Evolutionary conservation across 768 basidiomycete species (phyloP).

Genomic region (Kwoniella mangroviensis): DNA sequence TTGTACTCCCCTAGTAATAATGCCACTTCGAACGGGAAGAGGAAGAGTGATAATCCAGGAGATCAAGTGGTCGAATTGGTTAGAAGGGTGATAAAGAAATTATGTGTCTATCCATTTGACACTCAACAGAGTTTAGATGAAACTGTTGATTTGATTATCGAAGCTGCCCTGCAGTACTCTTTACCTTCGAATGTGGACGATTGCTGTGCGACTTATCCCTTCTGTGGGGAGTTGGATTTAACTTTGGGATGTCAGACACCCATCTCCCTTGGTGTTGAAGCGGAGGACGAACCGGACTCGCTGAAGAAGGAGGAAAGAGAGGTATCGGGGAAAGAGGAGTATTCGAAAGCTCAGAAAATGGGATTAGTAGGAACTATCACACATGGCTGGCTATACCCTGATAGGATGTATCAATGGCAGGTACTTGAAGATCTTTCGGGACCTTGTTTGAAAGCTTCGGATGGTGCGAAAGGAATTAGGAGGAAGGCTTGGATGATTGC

Average conservation of each 20-base stretch:
- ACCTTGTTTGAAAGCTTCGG: slow-evolving; percentile 30
- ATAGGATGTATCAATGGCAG: slow-evolving; percentile 44
- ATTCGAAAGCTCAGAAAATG: slow-evolving; percentile 32
- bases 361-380: slow-evolving; percentile 35
- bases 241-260: slow-evolving; percentile 25
- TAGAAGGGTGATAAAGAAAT: slow-evolving; percentile 39
- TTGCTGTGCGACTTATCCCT: slow-evolving; percentile 42
- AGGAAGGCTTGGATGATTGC: slow-evolving; percentile 41
- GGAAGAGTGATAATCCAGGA: slow-evolving; percentile 31
- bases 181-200: slow-evolving; percentile 35
- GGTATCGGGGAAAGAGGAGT: slow-evolving; percentile 18
- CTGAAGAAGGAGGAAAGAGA: slow-evolving; percentile 2
- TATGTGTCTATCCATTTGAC: slow-evolving; percentile 38
- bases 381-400: slow-evolving; percentile 45
- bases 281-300: neutral
- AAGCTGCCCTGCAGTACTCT: slow-evolving; percentile 53
- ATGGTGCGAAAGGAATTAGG: slow-evolving; percentile 35
- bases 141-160: slow-evolving; percentile 51
- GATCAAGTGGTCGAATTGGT: slow-evolving; percentile 53
- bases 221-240: slow-evolving; percentile 38
- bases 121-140: slow-evolving; percentile 37
- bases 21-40: neutral
- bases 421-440: slow-evolving; percentile 51
- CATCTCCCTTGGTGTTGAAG: slow-evolving; percentile 3
- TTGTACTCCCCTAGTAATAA: slow-evolving; percentile 30